Base-by-base conservation (phyloP, 78 protist genomes). In the Planoprotostelium fungivorum region DNA sequence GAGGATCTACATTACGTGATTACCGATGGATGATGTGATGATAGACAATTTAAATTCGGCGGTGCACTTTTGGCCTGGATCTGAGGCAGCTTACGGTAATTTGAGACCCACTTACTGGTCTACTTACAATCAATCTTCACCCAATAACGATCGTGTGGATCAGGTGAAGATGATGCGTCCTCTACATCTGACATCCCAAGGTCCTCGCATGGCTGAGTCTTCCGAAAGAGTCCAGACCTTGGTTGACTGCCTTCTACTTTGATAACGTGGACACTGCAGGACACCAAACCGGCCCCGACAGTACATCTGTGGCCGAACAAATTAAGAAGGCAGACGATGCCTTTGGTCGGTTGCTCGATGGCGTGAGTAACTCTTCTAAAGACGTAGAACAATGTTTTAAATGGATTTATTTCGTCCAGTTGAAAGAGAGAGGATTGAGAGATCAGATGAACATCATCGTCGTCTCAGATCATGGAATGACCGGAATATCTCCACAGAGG, bases 401-500 rank as follows among this genome's bases (percentile, higher is more conserved):
- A 31, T 1, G 31, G 10, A 1, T 31, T 34, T 28, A 31, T 84
- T 1, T 84, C 25, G 63, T 25, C n/a, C 73, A 51, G 73, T 51
- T 51, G 5, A 51, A 51, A 16, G 16, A 5, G 5, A 25, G 5
- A 16, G 73, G 73, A 5, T 25, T 51, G 38, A 37, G 34, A 9
- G 28, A 16, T 25, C n/a, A 73, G 34, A 35, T 28, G 36, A 88
- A 92, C 89, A 16, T 92, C n/a, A 1, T 92, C 31, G 83, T 92
- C 37, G 92, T 88, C 29, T 85, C 92, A 1, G 94, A 92, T 37
- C 94, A 92, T 38, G 94, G 94, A 10, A 88, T 89, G 91, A 37
- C 89, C 34, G 38, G 1, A 35, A 25, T 84, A 51, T 51, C 73
- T 25, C 73, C 5, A 51, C 31, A 51, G 31, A 5, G 73, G 5